These are phyloP conservation scores for Stagonosporopsis vannaccii DNA, from an alignment of 2,329 filamentous ascomycete species.

Conservation along the genomic window DNA sequence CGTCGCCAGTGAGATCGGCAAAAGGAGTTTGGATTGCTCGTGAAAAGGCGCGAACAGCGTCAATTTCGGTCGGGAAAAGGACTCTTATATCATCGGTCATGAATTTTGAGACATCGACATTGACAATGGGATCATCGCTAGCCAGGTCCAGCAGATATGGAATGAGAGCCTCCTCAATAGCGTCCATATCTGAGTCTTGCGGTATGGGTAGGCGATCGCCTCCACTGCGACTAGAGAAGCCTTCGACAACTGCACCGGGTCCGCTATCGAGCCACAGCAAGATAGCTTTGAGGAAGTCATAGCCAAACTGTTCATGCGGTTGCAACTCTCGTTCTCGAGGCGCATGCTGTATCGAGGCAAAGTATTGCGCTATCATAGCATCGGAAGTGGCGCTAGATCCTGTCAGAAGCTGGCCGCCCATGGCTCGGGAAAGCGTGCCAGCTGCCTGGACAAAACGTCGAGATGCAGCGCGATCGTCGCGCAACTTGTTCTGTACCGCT, in stretches of 20 bases:
- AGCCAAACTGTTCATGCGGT: conserved; percentile 62
- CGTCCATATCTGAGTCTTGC: conserved; percentile 57
- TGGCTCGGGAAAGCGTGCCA: conserved; percentile 62
- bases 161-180: conserved; percentile 64
- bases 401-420: conserved; percentile 62
- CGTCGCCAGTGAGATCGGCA: conserved; percentile 56
- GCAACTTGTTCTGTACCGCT: conserved; percentile 62
- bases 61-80: conserved; percentile 61
- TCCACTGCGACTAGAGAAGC: conserved; percentile 60
- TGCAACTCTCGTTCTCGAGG: conserved; percentile 45
- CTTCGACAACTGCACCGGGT: conserved; percentile 60
- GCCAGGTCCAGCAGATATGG: conserved; percentile 66
- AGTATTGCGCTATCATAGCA: conserved; percentile 52
- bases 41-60: conserved; percentile 65
- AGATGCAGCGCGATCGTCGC: conserved; percentile 62
- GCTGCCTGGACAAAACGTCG: conserved; percentile 69
- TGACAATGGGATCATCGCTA: conserved; percentile 58
- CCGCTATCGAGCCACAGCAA: conserved; percentile 69
- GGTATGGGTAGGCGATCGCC: conserved; percentile 61
- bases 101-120: conserved; percentile 66
- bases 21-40: conserved; percentile 62
- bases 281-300: conserved; percentile 70
- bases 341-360: conserved; percentile 58
- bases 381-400: conserved; percentile 43
- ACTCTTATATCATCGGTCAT: conserved; percentile 62